These are phyloP conservation scores for Thyridium curvatum DNA, from an alignment of 2,329 filamentous ascomycete species.

Conservation along the genomic window DNA sequence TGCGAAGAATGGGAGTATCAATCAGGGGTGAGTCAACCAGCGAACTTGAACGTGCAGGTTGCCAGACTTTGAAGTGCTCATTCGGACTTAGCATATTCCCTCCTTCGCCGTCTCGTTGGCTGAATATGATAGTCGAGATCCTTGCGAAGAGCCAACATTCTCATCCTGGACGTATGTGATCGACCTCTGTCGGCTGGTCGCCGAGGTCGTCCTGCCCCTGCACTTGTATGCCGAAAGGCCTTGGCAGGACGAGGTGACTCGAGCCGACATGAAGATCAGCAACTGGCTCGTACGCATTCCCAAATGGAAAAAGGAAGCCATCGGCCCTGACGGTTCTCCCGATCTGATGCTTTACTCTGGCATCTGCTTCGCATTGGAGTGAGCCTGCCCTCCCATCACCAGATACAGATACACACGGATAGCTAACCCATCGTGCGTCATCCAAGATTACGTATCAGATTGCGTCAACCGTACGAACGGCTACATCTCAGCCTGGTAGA, in stretches of 20 bases:
- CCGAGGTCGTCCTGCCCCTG: slow-evolving; percentile 21
- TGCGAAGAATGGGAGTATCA: slow-evolving; percentile 34
- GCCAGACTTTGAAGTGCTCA: neutral
- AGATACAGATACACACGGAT: neutral
- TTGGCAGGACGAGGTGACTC: slow-evolving; percentile 16
- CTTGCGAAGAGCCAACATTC: slow-evolving; percentile 24
- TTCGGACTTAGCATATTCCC: slow-evolving; percentile 21
- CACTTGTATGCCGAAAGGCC: slow-evolving; percentile 15
- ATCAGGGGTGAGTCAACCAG: slow-evolving; percentile 23
- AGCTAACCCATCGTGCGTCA: slow-evolving; percentile 3
- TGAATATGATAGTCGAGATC: slow-evolving; percentile 27
- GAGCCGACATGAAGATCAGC: slow-evolving; percentile 28
- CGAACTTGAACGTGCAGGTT: neutral
- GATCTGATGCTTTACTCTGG: slow-evolving; percentile 31
- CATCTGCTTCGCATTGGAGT: slow-evolving; percentile 26
- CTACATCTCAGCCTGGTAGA: slow-evolving; percentile 19
- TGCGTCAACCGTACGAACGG: slow-evolving; percentile 17
- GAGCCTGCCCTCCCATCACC: slow-evolving; percentile 10
- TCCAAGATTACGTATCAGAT: slow-evolving; percentile 19
- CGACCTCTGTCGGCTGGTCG: slow-evolving; percentile 26
- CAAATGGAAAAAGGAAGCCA: slow-evolving; percentile 28
- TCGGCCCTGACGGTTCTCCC: slow-evolving; percentile 25
- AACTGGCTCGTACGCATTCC: slow-evolving; percentile 31
- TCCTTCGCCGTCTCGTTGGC: slow-evolving; percentile 19
- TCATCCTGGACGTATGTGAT: slow-evolving; percentile 31